A percentile compares a stretch with the other conserved stretches of the same genome.
Conservation (phyloP, 345 rosid genomes). For the Turnera subulata region DNA sequence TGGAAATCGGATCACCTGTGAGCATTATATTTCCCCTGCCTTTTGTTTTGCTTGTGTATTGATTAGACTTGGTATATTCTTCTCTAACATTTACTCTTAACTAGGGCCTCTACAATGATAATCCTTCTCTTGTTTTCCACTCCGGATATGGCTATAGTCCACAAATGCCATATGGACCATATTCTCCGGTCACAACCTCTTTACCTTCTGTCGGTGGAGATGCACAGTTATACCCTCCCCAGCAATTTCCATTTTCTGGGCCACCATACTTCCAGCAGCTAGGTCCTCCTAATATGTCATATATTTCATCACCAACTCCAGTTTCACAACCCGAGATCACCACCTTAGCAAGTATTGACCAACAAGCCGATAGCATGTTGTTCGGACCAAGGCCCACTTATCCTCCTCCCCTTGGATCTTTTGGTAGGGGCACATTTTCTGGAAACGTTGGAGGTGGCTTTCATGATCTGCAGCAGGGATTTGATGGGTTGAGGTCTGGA, state of each 20-base stretch:
- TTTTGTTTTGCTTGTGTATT: slow-evolving; percentile 9
- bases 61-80: slow-evolving; percentile 1
- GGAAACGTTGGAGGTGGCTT: slow-evolving; percentile 62
- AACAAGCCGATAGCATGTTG: slow-evolving; percentile 62
- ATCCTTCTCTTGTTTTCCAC: slow-evolving; percentile 68
- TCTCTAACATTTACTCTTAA: slow-evolving; percentile 15
- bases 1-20: slow-evolving; percentile 72
- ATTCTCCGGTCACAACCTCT: slow-evolving; percentile 82
- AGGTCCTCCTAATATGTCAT: slow-evolving; percentile 66
- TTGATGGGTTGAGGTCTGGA: slow-evolving; percentile 66
- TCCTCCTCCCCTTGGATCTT: slow-evolving; percentile 63
- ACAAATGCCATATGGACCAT: slow-evolving; percentile 82
- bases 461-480: slow-evolving; percentile 68
- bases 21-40: slow-evolving; percentile 26
- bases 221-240: slow-evolving; percentile 64
- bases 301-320: slow-evolving; percentile 60
- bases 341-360: slow-evolving; percentile 52
- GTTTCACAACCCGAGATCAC: slow-evolving; percentile 63
- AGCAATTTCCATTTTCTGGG: slow-evolving; percentile 68
- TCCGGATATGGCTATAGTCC: slow-evolving; percentile 80
- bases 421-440: slow-evolving; percentile 49
- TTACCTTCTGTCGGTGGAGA: slow-evolving; percentile 64
- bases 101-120: slow-evolving; percentile 76
- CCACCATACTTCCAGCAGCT: slow-evolving; percentile 66
- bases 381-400: slow-evolving; percentile 67